phyloP scores from a whole-genome alignment of 148 eudicot genomes.

The Arctostaphylos glauca region DNA sequence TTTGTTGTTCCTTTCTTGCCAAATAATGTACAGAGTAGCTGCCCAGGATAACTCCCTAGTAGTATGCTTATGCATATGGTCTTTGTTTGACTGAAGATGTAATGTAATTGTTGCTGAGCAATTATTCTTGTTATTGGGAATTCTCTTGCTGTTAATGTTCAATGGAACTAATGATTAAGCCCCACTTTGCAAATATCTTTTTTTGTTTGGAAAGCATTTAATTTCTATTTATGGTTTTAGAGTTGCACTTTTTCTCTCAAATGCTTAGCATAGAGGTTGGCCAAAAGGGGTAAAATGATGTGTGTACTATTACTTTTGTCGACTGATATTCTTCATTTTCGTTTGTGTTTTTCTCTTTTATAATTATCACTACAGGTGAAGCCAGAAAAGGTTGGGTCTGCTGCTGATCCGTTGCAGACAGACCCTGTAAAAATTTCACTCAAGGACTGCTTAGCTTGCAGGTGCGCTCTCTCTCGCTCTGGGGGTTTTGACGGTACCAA shows the following conservation, averaged over 20 bases:
- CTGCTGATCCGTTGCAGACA: constrained; percentile 33
- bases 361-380: constrained; percentile 21
- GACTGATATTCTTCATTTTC: background rate
- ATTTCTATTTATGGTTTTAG: background rate
- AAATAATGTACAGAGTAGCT: background rate
- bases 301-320: background rate
- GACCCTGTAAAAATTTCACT: constrained; percentile 92
- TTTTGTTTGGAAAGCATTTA: background rate
- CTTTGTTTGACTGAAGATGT: background rate
- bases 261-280: background rate
- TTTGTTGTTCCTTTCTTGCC: background rate
- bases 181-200: background rate
- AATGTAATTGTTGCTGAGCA: background rate
- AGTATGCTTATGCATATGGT: background rate
- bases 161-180: background rate
- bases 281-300: background rate
- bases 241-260: background rate
- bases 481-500: background rate
- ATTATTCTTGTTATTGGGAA: background rate
- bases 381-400: constrained; percentile 36
- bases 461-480: constrained; percentile 39
- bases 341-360: background rate
- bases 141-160: background rate
- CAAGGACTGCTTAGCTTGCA: constrained; percentile 98
- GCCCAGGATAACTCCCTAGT: background rate